Conservation (phyloP, 2,329 filamentous ascomycete species). For the Nigrospora osmanthi region DNA sequence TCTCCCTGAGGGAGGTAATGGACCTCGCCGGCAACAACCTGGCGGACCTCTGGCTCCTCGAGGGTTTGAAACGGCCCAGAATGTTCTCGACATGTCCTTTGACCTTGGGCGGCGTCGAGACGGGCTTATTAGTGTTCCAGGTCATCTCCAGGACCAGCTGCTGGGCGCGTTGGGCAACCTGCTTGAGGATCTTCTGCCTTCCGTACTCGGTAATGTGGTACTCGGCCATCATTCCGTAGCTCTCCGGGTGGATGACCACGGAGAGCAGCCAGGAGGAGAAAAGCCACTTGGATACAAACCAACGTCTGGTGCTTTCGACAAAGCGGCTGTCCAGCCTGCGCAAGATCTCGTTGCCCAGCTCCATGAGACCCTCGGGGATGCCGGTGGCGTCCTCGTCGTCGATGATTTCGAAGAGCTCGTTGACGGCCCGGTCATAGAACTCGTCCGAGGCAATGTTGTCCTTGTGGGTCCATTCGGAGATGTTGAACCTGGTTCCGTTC, state of each 20-base stretch:
- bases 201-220: slow-evolving; percentile 91
- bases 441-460: slow-evolving; percentile 78
- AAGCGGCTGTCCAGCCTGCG: slow-evolving; percentile 65
- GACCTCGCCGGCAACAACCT: slow-evolving; percentile 64
- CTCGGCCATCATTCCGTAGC: slow-evolving; percentile 68
- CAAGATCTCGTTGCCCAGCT: slow-evolving; percentile 78
- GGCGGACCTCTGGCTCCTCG: slow-evolving; percentile 39
- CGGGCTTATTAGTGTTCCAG: slow-evolving; percentile 56
- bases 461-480: slow-evolving; percentile 66
- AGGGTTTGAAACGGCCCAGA: slow-evolving; percentile 53
- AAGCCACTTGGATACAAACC: slow-evolving; percentile 85
- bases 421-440: slow-evolving; percentile 78
- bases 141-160: slow-evolving; percentile 71
- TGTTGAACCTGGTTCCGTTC: slow-evolving; percentile 61
- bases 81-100: slow-evolving; percentile 66
- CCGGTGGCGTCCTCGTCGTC: slow-evolving; percentile 78
- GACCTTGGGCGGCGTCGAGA: slow-evolving; percentile 55
- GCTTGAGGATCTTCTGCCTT: slow-evolving; percentile 70
- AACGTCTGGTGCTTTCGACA: slow-evolving; percentile 68
- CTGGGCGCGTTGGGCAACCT: slow-evolving; percentile 74
- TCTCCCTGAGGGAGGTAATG: slow-evolving; percentile 65
- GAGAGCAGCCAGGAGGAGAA: slow-evolving; percentile 82
- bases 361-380: slow-evolving; percentile 77
- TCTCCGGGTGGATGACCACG: slow-evolving; percentile 84
- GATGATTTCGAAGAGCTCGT: slow-evolving; percentile 76